These are phyloP conservation scores for Diaporthe helianthi DNA, from an alignment of 2,329 filamentous ascomycete genomes.

Conservation along the genomic window DNA sequence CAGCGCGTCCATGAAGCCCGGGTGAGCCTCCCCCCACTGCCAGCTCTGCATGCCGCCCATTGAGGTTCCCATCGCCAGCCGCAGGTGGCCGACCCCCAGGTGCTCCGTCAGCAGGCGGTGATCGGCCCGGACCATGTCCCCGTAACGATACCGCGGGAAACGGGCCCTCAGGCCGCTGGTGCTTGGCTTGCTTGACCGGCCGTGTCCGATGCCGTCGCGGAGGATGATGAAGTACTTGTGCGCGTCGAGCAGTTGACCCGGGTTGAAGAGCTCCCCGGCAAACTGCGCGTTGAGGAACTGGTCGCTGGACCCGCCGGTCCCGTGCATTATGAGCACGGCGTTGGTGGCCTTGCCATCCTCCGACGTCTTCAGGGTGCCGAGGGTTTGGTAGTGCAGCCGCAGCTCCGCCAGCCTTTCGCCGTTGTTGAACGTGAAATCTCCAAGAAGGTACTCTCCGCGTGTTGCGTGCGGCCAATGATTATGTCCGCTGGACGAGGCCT, in stretches of 20 bases:
- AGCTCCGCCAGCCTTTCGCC: slow-evolving; percentile 28
- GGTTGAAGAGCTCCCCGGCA: slow-evolving; percentile 39
- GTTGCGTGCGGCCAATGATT: slow-evolving; percentile 9
- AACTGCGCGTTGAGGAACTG: slow-evolving; percentile 38
- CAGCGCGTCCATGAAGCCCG: slow-evolving; percentile 38
- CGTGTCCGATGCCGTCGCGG: slow-evolving; percentile 41
- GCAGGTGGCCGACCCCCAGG: slow-evolving; percentile 37
- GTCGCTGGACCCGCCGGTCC: slow-evolving; percentile 37
- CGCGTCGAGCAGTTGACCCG: slow-evolving; percentile 39
- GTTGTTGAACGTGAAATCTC: slow-evolving; percentile 28
- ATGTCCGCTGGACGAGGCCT: neutral
- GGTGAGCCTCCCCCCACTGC: slow-evolving; percentile 37
- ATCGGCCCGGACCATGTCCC: slow-evolving; percentile 40
- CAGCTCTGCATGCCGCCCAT: slow-evolving; percentile 41
- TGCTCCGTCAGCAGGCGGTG: slow-evolving; percentile 38
- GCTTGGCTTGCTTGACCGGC: slow-evolving; percentile 41
- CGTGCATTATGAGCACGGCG: slow-evolving; percentile 40
- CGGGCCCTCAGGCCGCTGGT: slow-evolving; percentile 33
- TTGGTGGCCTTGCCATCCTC: slow-evolving; percentile 35
- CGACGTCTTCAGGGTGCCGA: slow-evolving; percentile 21
- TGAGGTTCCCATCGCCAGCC: slow-evolving; percentile 39
- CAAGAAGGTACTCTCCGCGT: neutral
- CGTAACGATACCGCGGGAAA: slow-evolving; percentile 38
- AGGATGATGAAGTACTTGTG: slow-evolving; percentile 38
- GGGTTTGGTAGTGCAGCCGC: slow-evolving; percentile 32